Conservation (phyloP, 1,139 yeast genomes). For the Yamadazyma taylorii region DNA sequence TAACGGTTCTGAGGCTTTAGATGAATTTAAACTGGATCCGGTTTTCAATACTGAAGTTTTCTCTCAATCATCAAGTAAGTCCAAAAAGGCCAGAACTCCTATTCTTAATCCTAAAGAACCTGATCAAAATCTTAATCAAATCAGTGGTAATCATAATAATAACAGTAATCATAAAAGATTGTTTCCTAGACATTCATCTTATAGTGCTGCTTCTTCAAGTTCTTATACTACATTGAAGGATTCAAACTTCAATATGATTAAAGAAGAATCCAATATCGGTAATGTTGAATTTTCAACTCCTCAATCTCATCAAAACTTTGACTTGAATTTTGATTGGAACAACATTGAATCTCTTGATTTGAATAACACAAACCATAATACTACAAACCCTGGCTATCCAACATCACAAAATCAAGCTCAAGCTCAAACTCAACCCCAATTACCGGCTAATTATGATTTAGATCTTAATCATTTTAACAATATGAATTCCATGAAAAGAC, state of each 20-base stretch:
- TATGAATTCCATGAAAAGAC: slow-evolving; percentile 4
- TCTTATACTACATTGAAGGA: slow-evolving; percentile 63
- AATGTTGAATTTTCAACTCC: slow-evolving; percentile 77
- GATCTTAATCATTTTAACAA: neutral
- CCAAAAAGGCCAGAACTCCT: slow-evolving; percentile 3
- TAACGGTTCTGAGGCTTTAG: slow-evolving; percentile 2
- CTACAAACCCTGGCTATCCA: no score
- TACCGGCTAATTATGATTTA: neutral
- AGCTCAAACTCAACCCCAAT: neutral
- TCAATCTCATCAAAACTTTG: slow-evolving; percentile 44
- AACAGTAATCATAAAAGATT: slow-evolving; percentile 8
- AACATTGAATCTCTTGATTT: slow-evolving; percentile 33
- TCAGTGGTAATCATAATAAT: no score
- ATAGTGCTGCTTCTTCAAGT: slow-evolving; percentile 73
- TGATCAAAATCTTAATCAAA: slow-evolving; percentile 1
- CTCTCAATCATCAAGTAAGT: neutral
- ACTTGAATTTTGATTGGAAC: slow-evolving; percentile 39
- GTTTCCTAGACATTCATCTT: slow-evolving; percentile 65
- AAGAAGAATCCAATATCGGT: slow-evolving; percentile 23
- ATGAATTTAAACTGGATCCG: neutral
- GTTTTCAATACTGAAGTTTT: slow-evolving; percentile 1
- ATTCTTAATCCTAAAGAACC: slow-evolving; percentile 1
- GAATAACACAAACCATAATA: slow-evolving; percentile 4
- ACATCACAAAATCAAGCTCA: no score
- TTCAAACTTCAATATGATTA: slow-evolving; percentile 19